Conservation (phyloP, 192 early-diverging fungal species). For the Linnemannia hyalina region DNA sequence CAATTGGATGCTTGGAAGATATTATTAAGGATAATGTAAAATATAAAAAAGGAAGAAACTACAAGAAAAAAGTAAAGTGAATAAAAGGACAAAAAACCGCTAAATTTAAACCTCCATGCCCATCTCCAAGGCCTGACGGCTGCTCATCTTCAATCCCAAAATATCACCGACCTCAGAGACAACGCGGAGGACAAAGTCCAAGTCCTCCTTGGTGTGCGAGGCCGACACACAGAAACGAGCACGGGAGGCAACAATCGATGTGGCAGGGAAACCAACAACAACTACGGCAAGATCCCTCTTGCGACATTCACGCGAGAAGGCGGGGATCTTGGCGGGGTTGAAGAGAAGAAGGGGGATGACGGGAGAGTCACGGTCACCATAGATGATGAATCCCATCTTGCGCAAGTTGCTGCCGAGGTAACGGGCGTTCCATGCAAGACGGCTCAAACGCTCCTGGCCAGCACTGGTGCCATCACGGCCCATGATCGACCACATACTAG, state of each 20-base stretch:
- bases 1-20: neutral
- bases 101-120: slow-evolving; percentile 45
- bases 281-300: slow-evolving; percentile 93
- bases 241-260: slow-evolving; percentile 95
- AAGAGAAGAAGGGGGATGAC: slow-evolving; percentile 93
- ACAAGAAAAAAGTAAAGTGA: slow-evolving; percentile 2
- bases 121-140: slow-evolving; percentile 49
- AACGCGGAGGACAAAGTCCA: slow-evolving; percentile 80
- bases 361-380: slow-evolving; percentile 89
- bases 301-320: slow-evolving; percentile 94
- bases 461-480: slow-evolving; percentile 90
- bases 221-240: slow-evolving; percentile 96
- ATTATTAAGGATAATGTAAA: slow-evolving; percentile 9
- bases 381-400: slow-evolving; percentile 94
- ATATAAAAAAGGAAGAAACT: slow-evolving; percentile 9
- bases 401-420: slow-evolving; percentile 86
- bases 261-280: slow-evolving; percentile 97
- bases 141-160: slow-evolving; percentile 74
- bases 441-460: slow-evolving; percentile 86
- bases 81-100: neutral
- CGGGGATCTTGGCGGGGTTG: slow-evolving; percentile 96
- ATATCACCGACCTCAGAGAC: slow-evolving; percentile 82
- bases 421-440: slow-evolving; percentile 87
- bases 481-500: slow-evolving; percentile 92
- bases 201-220: slow-evolving; percentile 93